phyloP scores from a whole-genome alignment of 768 basidiomycete genomes.

The Tephrocybe sp. region DNA sequence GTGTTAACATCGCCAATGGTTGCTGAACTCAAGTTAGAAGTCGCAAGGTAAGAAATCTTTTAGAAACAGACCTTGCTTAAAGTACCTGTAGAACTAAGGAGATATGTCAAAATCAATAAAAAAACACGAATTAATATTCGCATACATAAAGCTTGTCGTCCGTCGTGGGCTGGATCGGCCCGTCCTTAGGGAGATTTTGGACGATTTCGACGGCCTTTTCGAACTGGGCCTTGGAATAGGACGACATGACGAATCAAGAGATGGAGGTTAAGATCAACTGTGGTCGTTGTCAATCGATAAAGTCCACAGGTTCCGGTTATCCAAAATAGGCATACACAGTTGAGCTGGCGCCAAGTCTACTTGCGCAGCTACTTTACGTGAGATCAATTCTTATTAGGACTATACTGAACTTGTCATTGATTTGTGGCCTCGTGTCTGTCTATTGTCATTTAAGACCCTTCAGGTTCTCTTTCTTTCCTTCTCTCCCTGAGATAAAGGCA shows the following conservation, averaged over 20 bases:
- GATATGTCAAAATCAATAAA: conserved; percentile 11
- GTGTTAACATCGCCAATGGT: conserved; percentile 72
- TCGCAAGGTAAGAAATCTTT: background rate
- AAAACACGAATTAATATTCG: conserved; percentile 16
- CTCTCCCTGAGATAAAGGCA: too few species aligned
- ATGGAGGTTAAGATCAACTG: conserved; percentile 7
- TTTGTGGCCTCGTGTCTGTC: background rate
- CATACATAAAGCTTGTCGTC: conserved; percentile 81
- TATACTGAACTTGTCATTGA: background rate
- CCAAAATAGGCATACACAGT: conserved; percentile 15
- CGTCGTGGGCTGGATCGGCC: conserved; percentile 69
- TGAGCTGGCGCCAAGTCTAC: background rate
- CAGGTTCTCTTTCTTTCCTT: too few species aligned
- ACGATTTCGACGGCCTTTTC: conserved; percentile 72
- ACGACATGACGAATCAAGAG: too few species aligned
- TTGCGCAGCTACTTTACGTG: background rate
- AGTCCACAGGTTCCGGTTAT: background rate
- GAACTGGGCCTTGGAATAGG: conserved; percentile 54
- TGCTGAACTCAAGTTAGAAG: conserved; percentile 35
- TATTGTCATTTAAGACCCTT: background rate
- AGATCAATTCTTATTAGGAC: too few species aligned
- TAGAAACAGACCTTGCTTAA: conserved; percentile 74
- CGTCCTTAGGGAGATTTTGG: conserved; percentile 68
- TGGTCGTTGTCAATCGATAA: conserved; percentile 11
- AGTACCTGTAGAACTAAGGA: conserved; percentile 85